Evolutionary conservation across 768 basidiomycete genomes (phyloP), one percentile per base, ranked within the genome.

Genomic region (Mycena polygramma): DNA sequence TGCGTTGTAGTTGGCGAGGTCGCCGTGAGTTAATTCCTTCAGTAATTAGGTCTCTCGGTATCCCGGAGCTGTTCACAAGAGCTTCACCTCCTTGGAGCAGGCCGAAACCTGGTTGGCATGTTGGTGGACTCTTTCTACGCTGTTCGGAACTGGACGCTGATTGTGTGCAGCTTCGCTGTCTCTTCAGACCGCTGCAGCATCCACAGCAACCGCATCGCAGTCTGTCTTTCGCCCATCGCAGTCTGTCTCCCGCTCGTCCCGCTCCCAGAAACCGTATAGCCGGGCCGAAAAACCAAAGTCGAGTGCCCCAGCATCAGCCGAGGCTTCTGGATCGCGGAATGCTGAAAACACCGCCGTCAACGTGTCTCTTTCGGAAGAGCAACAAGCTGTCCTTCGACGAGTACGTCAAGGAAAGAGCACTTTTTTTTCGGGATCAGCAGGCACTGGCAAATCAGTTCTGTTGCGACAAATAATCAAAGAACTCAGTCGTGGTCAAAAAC

Each of bases 401-500:
- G 92, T 95, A 9, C 85, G 88, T 53, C 81, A 80, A 13, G 89
- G 90, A 4, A 80, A 87, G 71, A 94, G 83, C 74, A 89, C 95
- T 10, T 96, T 96, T 80, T 96, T 96, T 78, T 95, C 94, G 0
- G 95, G 95, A 2, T 92, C 92, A 20, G 95, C 95, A 61, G 90
- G 90, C 30, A 95, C 94, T 2, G 94, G 94, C 30, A 96, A 96
- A 80, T 95, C 94, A 0, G 91, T 95, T 9, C 81, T 95, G 0
- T 82, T 96, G 19, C 85, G 92, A 4, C 90, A 91, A 75, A 93
- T 96, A 68, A 95, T 96, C 69, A 73, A 80, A 30, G 75, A 75
- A 39, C 83, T 85, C 52, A 83, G 76, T 30, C 30, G 30, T 73
- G 82, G 69, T 77, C 78, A 64, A 20, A 74, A 71, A 70, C 30